These are phyloP conservation scores for Lenwebbia sp. DNA, from an alignment of 345 rosid species.

Conservation along the genomic window DNA sequence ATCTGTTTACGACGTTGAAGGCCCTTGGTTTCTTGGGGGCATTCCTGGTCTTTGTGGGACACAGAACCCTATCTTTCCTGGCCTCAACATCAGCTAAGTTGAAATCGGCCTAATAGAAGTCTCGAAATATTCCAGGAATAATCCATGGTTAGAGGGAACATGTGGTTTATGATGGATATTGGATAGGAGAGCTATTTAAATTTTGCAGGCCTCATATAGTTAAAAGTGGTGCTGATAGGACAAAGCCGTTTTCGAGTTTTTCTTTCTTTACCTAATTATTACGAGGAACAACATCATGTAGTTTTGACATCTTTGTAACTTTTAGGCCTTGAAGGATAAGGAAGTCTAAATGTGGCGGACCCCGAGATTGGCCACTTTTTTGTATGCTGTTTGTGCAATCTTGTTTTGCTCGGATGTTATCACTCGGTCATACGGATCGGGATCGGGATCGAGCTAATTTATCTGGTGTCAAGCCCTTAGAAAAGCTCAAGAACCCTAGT, in stretches of 20 bases:
- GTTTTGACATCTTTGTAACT: neutral
- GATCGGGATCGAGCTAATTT: neutral
- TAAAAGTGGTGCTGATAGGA: neutral
- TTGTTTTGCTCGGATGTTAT: neutral
- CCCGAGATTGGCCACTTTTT: neutral
- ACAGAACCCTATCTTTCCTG: slow-evolving; percentile 68
- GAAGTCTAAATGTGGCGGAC: neutral
- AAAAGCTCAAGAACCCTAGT: neutral
- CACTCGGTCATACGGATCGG: neutral
- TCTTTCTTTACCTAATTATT: neutral
- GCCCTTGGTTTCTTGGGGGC: slow-evolving; percentile 65
- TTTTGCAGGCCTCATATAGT: neutral
- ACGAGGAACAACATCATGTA: neutral
- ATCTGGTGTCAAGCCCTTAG: neutral
- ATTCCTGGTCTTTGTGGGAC: slow-evolving; percentile 79
- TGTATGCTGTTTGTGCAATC: neutral
- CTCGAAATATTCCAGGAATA: neutral
- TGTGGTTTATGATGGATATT: neutral
- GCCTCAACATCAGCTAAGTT: slow-evolving; percentile 73
- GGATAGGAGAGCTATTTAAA: neutral
- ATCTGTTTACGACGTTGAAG: slow-evolving; percentile 86
- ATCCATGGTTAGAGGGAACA: neutral
- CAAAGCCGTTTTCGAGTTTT: neutral
- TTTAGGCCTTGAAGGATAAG: neutral
- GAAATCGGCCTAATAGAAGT: slow-evolving; percentile 50